Evolutionary conservation across 805 yeast genomes (phyloP).

Genomic region (Candida michaelii): DNA sequence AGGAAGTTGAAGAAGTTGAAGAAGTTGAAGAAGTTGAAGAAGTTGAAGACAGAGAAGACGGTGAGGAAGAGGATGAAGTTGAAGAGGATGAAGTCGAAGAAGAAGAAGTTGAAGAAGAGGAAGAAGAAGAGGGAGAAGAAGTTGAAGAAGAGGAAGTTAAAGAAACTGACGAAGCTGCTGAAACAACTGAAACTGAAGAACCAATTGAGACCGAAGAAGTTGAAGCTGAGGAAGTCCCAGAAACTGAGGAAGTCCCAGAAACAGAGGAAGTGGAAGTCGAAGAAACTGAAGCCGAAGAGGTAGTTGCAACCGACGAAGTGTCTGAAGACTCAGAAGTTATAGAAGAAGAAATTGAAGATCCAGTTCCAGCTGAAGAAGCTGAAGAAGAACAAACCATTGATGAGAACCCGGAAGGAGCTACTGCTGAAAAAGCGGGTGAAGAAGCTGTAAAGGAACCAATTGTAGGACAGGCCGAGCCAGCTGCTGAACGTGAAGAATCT

Average conservation of each 20-base stretch:
- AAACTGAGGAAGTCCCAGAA: slow-evolving; percentile 1
- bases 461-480: too few species aligned
- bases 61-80: slow-evolving; percentile 3
- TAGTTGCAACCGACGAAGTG: too few species aligned
- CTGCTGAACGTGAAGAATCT: slow-evolving; percentile 3
- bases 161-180: slow-evolving; percentile 13
- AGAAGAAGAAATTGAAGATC: slow-evolving; percentile 2
- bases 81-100: slow-evolving; percentile 1
- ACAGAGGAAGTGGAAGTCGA: slow-evolving; percentile 1
- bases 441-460: slow-evolving; percentile 5
- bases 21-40: slow-evolving; percentile 2
- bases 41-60: slow-evolving; percentile 10
- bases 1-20: neutral
- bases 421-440: too few species aligned
- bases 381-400: too few species aligned
- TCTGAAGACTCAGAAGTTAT: neutral
- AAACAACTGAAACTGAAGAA: neutral
- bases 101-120: slow-evolving; percentile 14
- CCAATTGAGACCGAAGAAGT: too few species aligned
- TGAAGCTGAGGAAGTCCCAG: neutral
- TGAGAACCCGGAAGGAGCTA: too few species aligned
- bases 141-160: slow-evolving; percentile 15
- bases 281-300: neutral
- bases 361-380: too few species aligned
- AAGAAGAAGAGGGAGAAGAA: slow-evolving; percentile 14